Conservation (phyloP, 768 basidiomycete species). For the Pulveroboletus sp. region DNA sequence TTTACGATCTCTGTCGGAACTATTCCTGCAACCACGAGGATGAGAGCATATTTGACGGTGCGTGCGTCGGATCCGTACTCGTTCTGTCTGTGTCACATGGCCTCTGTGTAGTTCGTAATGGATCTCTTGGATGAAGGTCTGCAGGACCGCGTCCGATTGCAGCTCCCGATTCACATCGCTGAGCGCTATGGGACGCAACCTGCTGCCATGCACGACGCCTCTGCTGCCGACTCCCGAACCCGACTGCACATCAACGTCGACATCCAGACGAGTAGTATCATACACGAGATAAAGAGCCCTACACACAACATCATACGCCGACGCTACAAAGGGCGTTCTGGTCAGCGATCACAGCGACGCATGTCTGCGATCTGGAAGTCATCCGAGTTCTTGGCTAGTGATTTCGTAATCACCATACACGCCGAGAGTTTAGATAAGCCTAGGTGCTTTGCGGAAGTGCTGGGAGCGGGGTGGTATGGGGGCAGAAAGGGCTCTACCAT, state of each 20-base stretch:
- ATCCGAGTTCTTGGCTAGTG: slow-evolving; percentile 37
- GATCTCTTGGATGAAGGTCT: slow-evolving; percentile 48
- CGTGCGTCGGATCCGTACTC: slow-evolving; percentile 8
- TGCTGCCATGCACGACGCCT: slow-evolving; percentile 31
- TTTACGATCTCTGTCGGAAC: slow-evolving; percentile 57
- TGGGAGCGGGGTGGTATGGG: slow-evolving; percentile 7
- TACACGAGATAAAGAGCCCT: slow-evolving; percentile 40
- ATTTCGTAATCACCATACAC: slow-evolving; percentile 48
- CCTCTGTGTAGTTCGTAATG: slow-evolving; percentile 42
- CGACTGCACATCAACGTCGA: slow-evolving; percentile 39
- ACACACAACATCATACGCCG: slow-evolving; percentile 37
- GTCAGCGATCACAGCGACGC: slow-evolving; percentile 37
- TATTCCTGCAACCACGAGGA: slow-evolving; percentile 38
- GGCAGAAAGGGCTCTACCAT: slow-evolving; percentile 26
- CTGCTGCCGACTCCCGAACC: slow-evolving; percentile 28
- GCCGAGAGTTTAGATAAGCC: slow-evolving; percentile 49
- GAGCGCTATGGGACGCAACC: slow-evolving; percentile 49
- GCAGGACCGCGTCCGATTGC: slow-evolving; percentile 46
- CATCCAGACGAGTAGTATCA: slow-evolving; percentile 45
- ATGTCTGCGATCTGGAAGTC: slow-evolving; percentile 40
- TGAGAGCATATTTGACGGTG: slow-evolving; percentile 42
- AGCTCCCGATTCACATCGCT: slow-evolving; percentile 47
- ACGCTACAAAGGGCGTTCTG: slow-evolving; percentile 33
- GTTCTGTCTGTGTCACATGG: not conserved
- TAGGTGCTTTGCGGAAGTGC: slow-evolving; percentile 51